Base-by-base conservation (phyloP, 2,329 filamentous ascomycete genomes). In the Verticillium longisporum region DNA sequence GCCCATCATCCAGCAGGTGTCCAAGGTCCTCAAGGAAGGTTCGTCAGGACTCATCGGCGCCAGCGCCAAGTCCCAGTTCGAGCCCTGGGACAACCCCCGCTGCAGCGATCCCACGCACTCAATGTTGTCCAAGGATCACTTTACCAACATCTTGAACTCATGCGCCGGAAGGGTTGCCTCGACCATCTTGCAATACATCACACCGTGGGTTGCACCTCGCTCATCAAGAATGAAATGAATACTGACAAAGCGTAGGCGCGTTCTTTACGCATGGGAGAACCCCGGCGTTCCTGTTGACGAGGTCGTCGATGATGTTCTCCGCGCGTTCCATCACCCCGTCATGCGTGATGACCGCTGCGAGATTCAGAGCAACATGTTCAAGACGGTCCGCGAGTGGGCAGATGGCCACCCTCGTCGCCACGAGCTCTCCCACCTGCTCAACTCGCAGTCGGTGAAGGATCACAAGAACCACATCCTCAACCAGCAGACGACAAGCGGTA, bases 211-310 rank as follows among this genome's bases (percentile, higher is more conserved):
- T 45, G 38, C 4, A 5, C 14, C 33, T 13, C 11, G 34, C 13
- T n/a, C 3, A 5, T 50, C 37, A 54, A 1, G 2, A 55, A 21
- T 55, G 34, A 31, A 21, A 15, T 32, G 69, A 75, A 59, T 75
- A 60, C 18, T 34, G 26, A 41, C 53, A 64, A 26, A 21, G 9
- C 7, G n/a, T 18, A 86, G 84, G 1, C 90, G 94, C 37, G 78
- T 98, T 56, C 81, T 99, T 21, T 96, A 94, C 71, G 94, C 93
- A 3, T 98, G 93, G 92, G 91, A 98, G 66, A 90, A 98, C 71
- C 85, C 89, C 2, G 86, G 88, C 54, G 87, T 97, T 0, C 86
- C 91, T 0, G 88, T 95, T 4, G 85, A 96, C 41, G 90, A 96
- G 73, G 89, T 98, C 0, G 80, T 93, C 64, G 81, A 91, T 64